Conservation (phyloP, 352 stramenopile genomes). For the Phytophthora boehmeriae region DNA sequence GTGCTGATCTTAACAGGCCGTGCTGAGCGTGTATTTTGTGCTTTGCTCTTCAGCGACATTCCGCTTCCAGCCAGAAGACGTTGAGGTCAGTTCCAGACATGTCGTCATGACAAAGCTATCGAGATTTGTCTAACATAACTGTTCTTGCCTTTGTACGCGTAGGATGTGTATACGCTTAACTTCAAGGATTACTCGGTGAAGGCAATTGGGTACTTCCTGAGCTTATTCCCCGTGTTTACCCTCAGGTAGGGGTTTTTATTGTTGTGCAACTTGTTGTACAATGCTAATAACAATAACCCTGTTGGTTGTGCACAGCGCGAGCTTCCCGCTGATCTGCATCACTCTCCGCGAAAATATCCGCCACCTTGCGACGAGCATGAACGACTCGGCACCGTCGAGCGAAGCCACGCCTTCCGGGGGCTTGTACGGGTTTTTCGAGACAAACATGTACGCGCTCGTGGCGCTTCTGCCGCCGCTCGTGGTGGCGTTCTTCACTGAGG, state of each 20-base stretch:
- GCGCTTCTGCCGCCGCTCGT: constrained; percentile 80
- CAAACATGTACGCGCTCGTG: constrained; percentile 71
- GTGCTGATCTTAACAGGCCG: constrained; percentile 46
- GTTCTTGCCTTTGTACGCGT: constrained; percentile 13
- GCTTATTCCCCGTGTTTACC: constrained; percentile 87
- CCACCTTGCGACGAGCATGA: constrained; percentile 64
- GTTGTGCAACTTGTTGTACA: not conserved
- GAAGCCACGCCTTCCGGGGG: constrained; percentile 26
- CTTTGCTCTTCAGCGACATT: constrained; percentile 81
- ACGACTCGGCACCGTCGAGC: constrained; percentile 21
- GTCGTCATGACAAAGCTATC: constrained; percentile 9
- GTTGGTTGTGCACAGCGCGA: constrained; percentile 50
- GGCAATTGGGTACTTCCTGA: constrained; percentile 87
- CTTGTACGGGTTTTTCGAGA: constrained; percentile 49
- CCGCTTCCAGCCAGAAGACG: constrained; percentile 77
- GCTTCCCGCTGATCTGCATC: constrained; percentile 88
- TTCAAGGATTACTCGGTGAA: constrained; percentile 84
- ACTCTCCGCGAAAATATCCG: constrained; percentile 86
- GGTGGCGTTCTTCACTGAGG: constrained; percentile 87
- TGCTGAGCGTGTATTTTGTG: constrained; percentile 81
- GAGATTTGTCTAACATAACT: constrained; percentile 19
- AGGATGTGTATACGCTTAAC: constrained; percentile 92
- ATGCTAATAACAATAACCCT: constrained; percentile 18
- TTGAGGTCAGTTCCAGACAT: constrained; percentile 56
- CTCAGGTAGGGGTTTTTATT: constrained; percentile 58